A percentile compares a stretch with the other conserved stretches of the same genome.
These are phyloP conservation scores for Echium plantagineum DNA, from an alignment of 257 asterid genomes.

Conservation along the genomic window DNA sequence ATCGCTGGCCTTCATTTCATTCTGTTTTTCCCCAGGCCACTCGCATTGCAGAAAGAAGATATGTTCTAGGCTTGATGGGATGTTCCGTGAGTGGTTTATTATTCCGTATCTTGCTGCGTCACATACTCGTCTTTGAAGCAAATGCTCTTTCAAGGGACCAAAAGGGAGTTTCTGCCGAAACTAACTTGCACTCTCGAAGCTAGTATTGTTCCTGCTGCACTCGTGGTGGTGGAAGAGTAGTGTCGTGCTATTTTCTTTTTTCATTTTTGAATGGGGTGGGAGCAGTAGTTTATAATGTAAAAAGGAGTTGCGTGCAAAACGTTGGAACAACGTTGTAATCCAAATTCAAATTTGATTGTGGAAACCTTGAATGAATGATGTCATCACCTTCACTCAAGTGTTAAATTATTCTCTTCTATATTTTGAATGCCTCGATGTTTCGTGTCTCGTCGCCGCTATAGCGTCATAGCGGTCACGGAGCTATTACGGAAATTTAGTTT, in stretches of 20 bases:
- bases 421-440: no score
- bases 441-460: no score
- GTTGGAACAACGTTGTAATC: neutral
- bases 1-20: conserved; percentile 26
- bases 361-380: neutral
- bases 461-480: no score
- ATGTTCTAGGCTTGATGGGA: conserved; percentile 1
- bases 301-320: no score
- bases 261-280: neutral
- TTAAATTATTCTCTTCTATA: neutral
- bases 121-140: neutral
- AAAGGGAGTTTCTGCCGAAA: neutral
- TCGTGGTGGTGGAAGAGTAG: neutral
- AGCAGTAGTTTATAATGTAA: neutral
- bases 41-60: conserved; percentile 3
- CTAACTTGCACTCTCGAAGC: no score
- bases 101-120: neutral
- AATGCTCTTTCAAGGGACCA: neutral
- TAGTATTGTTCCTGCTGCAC: neutral
- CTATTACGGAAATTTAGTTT: no score
- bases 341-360: neutral
- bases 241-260: no score
- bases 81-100: neutral
- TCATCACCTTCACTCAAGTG: neutral
- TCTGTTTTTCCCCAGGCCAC: conserved; percentile 19